Evolutionary conservation across 192 early-diverging fungal species (phyloP), one percentile per base, ranked within the genome.

Genomic region (Rhizophlyctis rosea): DNA sequence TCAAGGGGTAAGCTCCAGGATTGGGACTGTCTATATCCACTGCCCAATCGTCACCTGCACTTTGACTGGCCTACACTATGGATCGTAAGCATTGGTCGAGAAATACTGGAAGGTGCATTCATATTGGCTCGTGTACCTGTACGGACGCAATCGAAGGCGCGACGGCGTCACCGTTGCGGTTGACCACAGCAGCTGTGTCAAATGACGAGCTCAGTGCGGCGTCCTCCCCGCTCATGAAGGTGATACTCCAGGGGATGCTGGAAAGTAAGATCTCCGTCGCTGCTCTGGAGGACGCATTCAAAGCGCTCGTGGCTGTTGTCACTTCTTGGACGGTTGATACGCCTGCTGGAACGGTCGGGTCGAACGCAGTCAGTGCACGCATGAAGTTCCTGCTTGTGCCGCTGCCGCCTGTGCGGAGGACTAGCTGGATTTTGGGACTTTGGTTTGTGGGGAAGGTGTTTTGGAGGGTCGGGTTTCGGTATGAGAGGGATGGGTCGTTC

Each of bases 401-500:
- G 18, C 39, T 44, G 7, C 39, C 39, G 7, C 39, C 39, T 44
- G 7, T 44, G 39, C 39, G 39, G 9, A 44, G 7, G 18, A 44
- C 39, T 13, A 44, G 39, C 9, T 44, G 18, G 39, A 44, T 44
- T 44, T 44, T 7, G 9, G 39, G 39, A 44, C 39, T 44, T 7
- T 13, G 18, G 9, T 18, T 18, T 7, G 39, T 18, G 7, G 39
- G 39, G 18, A 44, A 18, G 39, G 7, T 44, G 7, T 7, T 18
- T 44, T 44, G 7, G 9, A 44, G 18, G 39, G 39, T 13, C 18
- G 65, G 28, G 28, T 65, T 59, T 9, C 35, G 59, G 57, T 11
- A 14, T 1, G 27, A n/a, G 21, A 36, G 39, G 52, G 24, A 21
- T 9, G 62, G 30, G 30, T 67, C 65, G 32, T 59, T 52, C 65